Percentiles rank a stretch among this genome's conserved stretches.
Conservation (phyloP, 257 asterid species). For the Solanum medicagineum region DNA sequence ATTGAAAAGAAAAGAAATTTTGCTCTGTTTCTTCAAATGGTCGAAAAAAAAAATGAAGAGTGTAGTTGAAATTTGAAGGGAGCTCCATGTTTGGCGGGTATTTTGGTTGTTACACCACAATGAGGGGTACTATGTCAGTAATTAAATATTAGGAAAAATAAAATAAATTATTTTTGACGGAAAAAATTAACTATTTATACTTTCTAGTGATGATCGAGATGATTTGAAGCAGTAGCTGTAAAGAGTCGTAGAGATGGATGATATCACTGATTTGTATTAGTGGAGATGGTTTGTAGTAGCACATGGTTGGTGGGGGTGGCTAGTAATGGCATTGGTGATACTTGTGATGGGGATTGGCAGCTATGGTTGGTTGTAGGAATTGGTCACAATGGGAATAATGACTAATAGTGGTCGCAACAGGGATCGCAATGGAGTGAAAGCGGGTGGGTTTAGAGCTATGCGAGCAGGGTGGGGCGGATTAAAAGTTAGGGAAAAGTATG, state of each 20-base stretch:
- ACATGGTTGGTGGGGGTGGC: neutral
- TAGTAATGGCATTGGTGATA: neutral
- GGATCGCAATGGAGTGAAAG: too few relatives aligned
- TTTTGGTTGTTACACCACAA: neutral
- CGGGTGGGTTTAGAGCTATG: too few relatives aligned
- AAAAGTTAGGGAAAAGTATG: too few relatives aligned
- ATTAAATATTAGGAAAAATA: neutral
- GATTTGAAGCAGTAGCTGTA: neutral
- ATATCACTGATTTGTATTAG: neutral
- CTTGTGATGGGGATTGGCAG: neutral
- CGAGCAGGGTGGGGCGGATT: too few relatives aligned
- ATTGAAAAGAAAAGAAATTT: neutral
- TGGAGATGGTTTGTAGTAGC: too few relatives aligned
- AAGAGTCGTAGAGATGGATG: neutral
- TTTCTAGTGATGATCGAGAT: neutral
- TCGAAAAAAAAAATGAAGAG: neutral
- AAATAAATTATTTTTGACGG: neutral
- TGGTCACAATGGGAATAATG: too few relatives aligned
- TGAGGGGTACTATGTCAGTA: neutral
- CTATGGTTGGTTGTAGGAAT: too few relatives aligned
- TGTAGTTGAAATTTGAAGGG: neutral
- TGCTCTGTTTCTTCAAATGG: neutral
- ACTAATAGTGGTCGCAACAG: too few relatives aligned
- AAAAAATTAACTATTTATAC: neutral
- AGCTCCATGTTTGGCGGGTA: slow-evolving; percentile 1